Percentiles rank a stretch among this genome's conserved stretches.
Evolutionary conservation across 805 yeast genomes (phyloP).

Genomic region (Myxozyma nipponensis): DNA sequence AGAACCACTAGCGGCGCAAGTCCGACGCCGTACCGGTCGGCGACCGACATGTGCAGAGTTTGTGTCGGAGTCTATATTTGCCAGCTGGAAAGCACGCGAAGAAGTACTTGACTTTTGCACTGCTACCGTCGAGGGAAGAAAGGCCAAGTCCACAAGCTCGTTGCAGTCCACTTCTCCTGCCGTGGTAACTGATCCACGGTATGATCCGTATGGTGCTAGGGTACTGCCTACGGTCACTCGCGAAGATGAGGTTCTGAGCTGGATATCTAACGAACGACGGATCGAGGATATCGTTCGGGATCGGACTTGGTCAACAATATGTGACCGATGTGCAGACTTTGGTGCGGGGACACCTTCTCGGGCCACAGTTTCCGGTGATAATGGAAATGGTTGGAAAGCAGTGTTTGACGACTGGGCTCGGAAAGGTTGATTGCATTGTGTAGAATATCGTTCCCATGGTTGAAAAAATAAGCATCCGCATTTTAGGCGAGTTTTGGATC

Average conservation of each 20-base stretch:
- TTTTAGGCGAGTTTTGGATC: too few relatives aligned
- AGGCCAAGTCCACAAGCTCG: conserved; percentile 27
- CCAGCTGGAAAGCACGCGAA: conserved; percentile 31
- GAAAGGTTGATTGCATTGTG: neutral
- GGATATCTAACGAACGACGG: conserved; percentile 27
- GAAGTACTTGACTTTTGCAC: conserved; percentile 26
- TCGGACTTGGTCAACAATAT: conserved; percentile 24
- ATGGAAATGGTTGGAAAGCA: conserved; percentile 15
- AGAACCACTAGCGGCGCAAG: neutral
- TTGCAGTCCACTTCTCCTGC: conserved; percentile 32
- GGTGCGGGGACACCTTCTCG: conserved; percentile 1
- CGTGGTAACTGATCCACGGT: conserved; percentile 37
- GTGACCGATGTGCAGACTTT: conserved; percentile 24
- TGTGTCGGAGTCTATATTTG: conserved; percentile 13
- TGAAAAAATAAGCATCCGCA: too few relatives aligned
- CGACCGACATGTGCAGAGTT: conserved; percentile 7
- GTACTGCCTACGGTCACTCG: conserved; percentile 17
- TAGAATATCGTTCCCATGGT: too few relatives aligned
- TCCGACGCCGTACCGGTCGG: conserved; percentile 3
- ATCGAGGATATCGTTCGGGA: conserved; percentile 30
- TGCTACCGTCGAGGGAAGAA: conserved; percentile 21
- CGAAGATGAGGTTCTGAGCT: conserved; percentile 22
- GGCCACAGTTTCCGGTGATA: conserved; percentile 1
- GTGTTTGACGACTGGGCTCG: conserved; percentile 9
- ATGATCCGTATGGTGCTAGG: conserved; percentile 38